These are phyloP conservation scores for Zymoseptoria ardabiliae DNA, from an alignment of 2,329 filamentous ascomycete species.

Conservation along the genomic window DNA sequence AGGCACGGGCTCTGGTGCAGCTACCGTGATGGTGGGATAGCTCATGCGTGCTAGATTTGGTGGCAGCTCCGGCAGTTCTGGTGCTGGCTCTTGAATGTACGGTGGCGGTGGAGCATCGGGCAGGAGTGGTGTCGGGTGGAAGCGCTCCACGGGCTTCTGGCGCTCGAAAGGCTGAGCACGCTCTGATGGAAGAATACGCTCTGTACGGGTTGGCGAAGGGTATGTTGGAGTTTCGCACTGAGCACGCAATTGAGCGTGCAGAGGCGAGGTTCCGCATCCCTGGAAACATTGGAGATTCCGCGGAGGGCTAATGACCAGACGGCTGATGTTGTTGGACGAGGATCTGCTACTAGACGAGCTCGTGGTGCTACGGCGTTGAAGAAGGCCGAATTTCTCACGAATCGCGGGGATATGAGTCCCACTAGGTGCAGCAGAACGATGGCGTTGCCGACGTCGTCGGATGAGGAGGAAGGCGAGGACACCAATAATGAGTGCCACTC, in stretches of 20 bases:
- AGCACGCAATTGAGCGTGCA: not conserved
- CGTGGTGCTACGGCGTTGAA: not conserved
- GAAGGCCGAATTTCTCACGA: not conserved
- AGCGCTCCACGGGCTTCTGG: not conserved
- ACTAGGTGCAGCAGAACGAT: not conserved
- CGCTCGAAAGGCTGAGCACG: not conserved
- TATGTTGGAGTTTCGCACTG: not conserved
- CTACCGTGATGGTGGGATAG: not conserved
- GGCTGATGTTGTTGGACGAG: not conserved
- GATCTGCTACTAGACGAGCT: not conserved
- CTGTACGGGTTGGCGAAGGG: not conserved
- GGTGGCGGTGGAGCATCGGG: slow-evolving; percentile 2
- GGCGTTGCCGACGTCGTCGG: not conserved
- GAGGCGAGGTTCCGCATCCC: not conserved
- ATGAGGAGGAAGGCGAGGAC: not conserved
- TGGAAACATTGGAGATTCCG: not conserved
- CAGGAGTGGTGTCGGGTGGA: not conserved
- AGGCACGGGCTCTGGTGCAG: not conserved
- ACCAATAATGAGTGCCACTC: not conserved
- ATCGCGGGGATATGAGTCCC: not conserved
- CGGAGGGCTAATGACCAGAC: not conserved
- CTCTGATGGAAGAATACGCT: not conserved
- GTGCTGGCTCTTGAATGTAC: slow-evolving; percentile 1
- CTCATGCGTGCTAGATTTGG: not conserved
- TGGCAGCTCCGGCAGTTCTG: slow-evolving; percentile 1